A percentile compares a stretch with the other conserved stretches of the same genome.
Conservation (phyloP, 345 rosid species). For the Pelargonium nanum region DNA sequence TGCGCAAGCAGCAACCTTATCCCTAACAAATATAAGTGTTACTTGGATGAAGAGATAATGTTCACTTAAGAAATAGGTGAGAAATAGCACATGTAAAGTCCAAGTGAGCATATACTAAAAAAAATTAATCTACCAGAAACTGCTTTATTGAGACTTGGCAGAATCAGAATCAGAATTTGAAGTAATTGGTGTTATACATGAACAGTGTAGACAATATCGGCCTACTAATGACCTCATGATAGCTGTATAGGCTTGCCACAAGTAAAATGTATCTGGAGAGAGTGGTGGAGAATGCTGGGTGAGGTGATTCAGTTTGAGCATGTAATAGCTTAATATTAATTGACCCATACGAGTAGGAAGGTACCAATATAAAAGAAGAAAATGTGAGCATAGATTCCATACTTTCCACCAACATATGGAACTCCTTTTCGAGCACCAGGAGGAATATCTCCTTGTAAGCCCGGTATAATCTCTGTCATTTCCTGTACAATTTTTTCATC, state of each 20-base stretch:
- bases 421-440: conserved; percentile 42
- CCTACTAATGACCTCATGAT: not conserved
- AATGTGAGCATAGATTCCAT: no score
- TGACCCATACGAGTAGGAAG: no score
- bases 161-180: no score
- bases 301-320: not conserved
- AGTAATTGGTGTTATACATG: no score
- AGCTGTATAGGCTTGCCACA: not conserved
- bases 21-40: conserved; percentile 29
- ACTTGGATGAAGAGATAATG: not conserved
- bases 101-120: not conserved
- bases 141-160: no score
- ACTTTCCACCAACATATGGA: conserved; percentile 91
- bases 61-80: not conserved
- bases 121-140: no score
- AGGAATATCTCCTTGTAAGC: conserved; percentile 88
- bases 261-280: not conserved
- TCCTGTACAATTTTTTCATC: conserved; percentile 65
- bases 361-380: no score
- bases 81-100: not conserved
- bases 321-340: no score
- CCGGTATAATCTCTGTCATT: conserved; percentile 78
- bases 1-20: conserved; percentile 87
- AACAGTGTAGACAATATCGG: no score
- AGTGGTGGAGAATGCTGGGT: not conserved